Percentiles rank a stretch among this genome's conserved stretches.
Conservation (phyloP, 257 asterid genomes). For the Scutellaria minor region DNA sequence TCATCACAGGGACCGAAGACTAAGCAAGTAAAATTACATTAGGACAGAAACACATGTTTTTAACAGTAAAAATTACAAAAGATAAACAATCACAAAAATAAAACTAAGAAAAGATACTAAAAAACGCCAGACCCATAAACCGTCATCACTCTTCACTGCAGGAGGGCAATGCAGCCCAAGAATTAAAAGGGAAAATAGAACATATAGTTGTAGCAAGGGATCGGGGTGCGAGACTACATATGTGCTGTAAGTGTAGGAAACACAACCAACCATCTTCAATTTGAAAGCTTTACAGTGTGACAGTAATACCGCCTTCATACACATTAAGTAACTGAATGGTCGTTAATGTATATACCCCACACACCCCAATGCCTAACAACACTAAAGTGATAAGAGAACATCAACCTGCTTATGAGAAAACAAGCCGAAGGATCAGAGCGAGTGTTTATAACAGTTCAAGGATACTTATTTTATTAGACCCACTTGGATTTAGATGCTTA, state of each 20-base stretch:
- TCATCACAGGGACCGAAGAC: too few species aligned
- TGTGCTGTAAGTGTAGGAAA: neutral
- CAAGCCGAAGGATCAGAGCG: neutral
- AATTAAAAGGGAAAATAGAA: neutral
- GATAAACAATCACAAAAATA: too few species aligned
- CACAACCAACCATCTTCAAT: constrained; percentile 10
- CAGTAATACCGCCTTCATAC: neutral
- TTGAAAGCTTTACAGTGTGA: neutral
- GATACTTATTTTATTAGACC: neutral
- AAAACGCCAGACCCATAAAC: too few species aligned
- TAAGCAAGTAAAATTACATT: too few species aligned
- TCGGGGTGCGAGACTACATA: neutral
- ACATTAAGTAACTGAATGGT: neutral
- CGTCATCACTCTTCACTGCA: neutral
- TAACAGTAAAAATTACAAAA: too few species aligned
- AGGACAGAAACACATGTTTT: too few species aligned
- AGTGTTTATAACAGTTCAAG: neutral
- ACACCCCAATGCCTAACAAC: neutral
- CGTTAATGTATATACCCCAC: neutral
- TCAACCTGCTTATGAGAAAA: constrained; percentile 11
- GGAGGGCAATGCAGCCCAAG: neutral
- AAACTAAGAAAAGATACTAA: too few species aligned
- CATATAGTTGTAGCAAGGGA: neutral
- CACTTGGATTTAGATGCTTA: constrained; percentile 16
- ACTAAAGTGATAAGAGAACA: constrained; percentile 1